These are phyloP conservation scores for Candolleomyces aberdarensis DNA, from an alignment of 768 basidiomycete species.

Conservation along the genomic window DNA sequence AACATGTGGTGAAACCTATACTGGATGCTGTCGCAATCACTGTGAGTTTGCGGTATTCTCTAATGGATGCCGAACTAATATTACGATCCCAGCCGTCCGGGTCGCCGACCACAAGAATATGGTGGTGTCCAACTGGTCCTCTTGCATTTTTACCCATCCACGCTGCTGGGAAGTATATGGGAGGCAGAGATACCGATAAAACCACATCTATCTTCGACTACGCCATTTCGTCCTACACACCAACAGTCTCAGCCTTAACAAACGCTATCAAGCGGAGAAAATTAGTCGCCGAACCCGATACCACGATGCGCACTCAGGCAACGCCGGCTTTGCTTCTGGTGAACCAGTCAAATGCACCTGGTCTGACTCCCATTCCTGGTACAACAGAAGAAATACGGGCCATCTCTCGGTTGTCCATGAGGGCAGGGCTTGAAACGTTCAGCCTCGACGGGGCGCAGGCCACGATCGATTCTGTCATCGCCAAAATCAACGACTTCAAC, in stretches of 20 bases:
- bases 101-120: background rate
- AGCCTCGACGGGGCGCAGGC: background rate
- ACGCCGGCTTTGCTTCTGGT: slow-evolving; percentile 5
- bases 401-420: background rate
- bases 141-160: background rate
- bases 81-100: background rate
- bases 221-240: background rate
- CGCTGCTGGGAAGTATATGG: background rate
- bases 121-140: background rate
- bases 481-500: too few relatives aligned
- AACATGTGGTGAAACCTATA: too few relatives aligned
- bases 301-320: background rate
- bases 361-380: slow-evolving; percentile 5
- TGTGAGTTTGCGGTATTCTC: background rate
- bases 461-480: background rate
- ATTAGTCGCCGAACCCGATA: background rate
- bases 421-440: background rate
- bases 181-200: background rate
- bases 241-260: background rate
- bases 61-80: background rate
- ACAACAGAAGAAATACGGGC: slow-evolving; percentile 5
- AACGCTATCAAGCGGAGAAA: background rate
- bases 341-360: slow-evolving; percentile 6
- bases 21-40: background rate
- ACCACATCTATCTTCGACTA: background rate